phyloP scores from a whole-genome alignment of 192 early-diverging fungal genomes.

The Rhizophlyctis rosea region DNA sequence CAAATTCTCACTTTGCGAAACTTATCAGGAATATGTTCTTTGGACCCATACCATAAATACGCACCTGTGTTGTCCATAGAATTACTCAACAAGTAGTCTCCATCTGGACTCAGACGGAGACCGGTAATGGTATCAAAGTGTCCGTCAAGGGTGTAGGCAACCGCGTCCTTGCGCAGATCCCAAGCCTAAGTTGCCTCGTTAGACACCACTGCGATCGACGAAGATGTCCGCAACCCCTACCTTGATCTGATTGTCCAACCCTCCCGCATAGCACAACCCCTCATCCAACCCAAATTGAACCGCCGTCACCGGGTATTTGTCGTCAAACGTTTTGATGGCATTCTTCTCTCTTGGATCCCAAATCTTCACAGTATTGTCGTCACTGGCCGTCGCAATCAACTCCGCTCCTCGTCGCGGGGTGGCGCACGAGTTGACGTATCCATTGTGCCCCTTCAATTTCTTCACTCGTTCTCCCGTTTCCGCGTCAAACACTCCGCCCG shows the following conservation, averaged over 20 bases:
- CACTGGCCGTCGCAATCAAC: conserved; percentile 75
- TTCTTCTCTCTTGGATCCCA: conserved; percentile 43
- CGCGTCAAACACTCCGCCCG: conserved; percentile 75
- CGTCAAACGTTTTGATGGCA: conserved; percentile 32
- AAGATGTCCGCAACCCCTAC: conserved; percentile 28
- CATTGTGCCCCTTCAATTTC: conserved; percentile 74
- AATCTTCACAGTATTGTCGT: conserved; percentile 77
- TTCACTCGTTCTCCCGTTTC: conserved; percentile 78
- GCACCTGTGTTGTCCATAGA: conserved; percentile 90
- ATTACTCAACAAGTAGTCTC: conserved; percentile 77
- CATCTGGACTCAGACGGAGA: conserved; percentile 78
- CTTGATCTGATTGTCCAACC: conserved; percentile 87
- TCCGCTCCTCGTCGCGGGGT: conserved; percentile 69
- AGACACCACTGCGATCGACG: background rate
- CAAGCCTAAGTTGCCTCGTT: conserved; percentile 53
- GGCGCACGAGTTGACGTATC: conserved; percentile 79
- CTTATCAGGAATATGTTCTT: too few species aligned
- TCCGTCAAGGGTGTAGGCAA: conserved; percentile 67
- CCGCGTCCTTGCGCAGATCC: conserved; percentile 77
- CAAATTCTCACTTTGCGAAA: conserved; percentile 69
- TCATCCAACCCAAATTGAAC: conserved; percentile 72
- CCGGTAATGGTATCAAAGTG: conserved; percentile 92
- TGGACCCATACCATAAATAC: too few species aligned
- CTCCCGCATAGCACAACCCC: conserved; percentile 75
- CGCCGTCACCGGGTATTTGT: conserved; percentile 67